Conservation (phyloP, 2,329 filamentous ascomycete species). For the Ceratocystis alfenasii region DNA sequence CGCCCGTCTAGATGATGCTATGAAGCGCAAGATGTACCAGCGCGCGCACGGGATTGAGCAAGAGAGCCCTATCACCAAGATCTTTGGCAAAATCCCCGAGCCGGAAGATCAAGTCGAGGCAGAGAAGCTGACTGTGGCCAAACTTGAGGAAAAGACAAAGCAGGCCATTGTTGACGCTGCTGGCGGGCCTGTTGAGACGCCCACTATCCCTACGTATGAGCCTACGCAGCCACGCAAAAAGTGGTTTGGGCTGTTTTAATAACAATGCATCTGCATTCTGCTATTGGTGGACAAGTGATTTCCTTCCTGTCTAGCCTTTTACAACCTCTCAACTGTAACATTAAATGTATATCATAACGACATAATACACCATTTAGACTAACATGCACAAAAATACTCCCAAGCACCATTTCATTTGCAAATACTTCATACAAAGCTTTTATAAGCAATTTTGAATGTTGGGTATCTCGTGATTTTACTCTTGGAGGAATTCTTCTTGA, state of each 20-base stretch:
- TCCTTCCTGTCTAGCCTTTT: not conserved
- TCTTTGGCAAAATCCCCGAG: constrained; percentile 31
- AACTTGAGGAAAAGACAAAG: constrained; percentile 16
- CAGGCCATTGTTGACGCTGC: constrained; percentile 21
- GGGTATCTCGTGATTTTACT: constrained; percentile 16
- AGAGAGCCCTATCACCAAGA: constrained; percentile 41
- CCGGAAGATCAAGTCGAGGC: constrained; percentile 32
- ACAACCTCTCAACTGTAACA: not conserved
- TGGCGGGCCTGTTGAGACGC: not conserved
- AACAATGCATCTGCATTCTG: not conserved
- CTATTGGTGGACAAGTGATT: not conserved
- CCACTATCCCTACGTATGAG: not conserved
- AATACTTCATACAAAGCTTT: not conserved
- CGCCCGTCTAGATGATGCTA: constrained; percentile 68
- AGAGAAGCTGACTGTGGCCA: constrained; percentile 25
- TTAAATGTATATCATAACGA: constrained; percentile 7
- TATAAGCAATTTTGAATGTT: not conserved
- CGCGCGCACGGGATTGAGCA: constrained; percentile 72
- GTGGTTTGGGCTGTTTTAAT: constrained; percentile 21
- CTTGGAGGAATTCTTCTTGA: not conserved
- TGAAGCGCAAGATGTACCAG: constrained; percentile 75
- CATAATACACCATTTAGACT: not conserved
- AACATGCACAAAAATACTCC: not conserved
- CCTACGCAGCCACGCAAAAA: constrained; percentile 17
- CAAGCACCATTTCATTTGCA: not conserved